Base-by-base conservation (phyloP, 257 asterid genomes). In the Solanum tarapatanum region DNA sequence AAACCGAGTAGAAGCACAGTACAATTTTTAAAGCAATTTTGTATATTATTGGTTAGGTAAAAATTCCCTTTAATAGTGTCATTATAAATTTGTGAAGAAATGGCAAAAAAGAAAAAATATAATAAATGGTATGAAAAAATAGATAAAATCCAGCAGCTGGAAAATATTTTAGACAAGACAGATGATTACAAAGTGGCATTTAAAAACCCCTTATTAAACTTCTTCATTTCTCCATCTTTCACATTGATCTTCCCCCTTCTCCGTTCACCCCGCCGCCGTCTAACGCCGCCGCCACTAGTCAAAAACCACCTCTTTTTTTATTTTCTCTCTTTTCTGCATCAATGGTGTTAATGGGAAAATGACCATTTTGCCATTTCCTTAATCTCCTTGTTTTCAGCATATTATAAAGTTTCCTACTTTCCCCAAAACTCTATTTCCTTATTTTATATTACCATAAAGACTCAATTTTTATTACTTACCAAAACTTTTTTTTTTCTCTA, bases 291-390 rank as follows among this genome's bases (percentile, higher is more conserved):
- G 37, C 11, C 8, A 14, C 39, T 24, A 45, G 5, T 79, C 2
- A 8, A 45, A 26, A 43, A 24, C n/a, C 64, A 41, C 37, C 62
- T 2, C 36, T 14, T 14, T 41, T 32, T 32, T 14, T 28, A 11
- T 10, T 73, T 2, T 13, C 3, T 17, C 23, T 51, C 19, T 36
- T 10, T 76, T 39, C 21, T 10, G 51, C 33, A 76, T 16, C 84
- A 79, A 79, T 43, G 84, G 84, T 2, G 64, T 79, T 2, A 48
- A 9, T 82, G 30, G 89, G 64, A 55, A 76, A 88, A 88, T 85
- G 60, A 88, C 90, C 21, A 64, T 85, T 64, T 7, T 88, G 51
- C 90, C 88, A 77, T 73, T 60, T 37, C 35, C 86, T 79, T 86
- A 33, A 76, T 43, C 35, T 86, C 32, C 19, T 74, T 74, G 82